phyloP scores from a whole-genome alignment of 192 early-diverging fungal genomes.

The Spinellus fusiger region DNA sequence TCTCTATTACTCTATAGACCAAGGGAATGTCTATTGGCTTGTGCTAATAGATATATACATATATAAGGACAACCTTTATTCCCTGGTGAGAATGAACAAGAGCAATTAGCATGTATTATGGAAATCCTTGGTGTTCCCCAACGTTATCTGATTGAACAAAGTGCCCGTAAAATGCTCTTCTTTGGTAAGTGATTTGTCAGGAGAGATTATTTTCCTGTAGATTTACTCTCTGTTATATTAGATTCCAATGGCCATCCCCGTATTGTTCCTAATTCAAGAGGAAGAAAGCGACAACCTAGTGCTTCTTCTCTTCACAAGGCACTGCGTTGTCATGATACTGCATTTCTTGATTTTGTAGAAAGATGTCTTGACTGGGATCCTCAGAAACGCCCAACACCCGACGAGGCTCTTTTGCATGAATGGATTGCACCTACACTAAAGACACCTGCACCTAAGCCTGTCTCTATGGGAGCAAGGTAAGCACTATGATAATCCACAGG shows the following conservation, averaged over 20 bases:
- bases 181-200: slow-evolving; percentile 60
- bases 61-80: slow-evolving; percentile 91
- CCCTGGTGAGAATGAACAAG: slow-evolving; percentile 96
- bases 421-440: slow-evolving; percentile 50
- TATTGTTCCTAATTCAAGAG: slow-evolving; percentile 78
- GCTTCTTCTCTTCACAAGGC: slow-evolving; percentile 70
- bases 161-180: slow-evolving; percentile 77
- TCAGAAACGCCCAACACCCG: slow-evolving; percentile 76
- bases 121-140: slow-evolving; percentile 84
- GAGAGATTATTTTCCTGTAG: slow-evolving; percentile 3
- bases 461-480: too few species aligned
- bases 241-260: slow-evolving; percentile 51
- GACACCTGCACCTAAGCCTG: not conserved
- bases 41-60: slow-evolving; percentile 26
- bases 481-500: too few species aligned
- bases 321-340: slow-evolving; percentile 66
- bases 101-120: slow-evolving; percentile 94
- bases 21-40: too few species aligned
- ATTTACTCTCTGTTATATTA: slow-evolving; percentile 3
- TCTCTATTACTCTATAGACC: too few species aligned
- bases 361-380: slow-evolving; percentile 89
- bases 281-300: slow-evolving; percentile 76
- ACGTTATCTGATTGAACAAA: slow-evolving; percentile 65
- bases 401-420: slow-evolving; percentile 77
- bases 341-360: slow-evolving; percentile 83